A percentile compares a stretch with the other conserved stretches of the same genome.
These are phyloP conservation scores for Saturnispora kantuleensis DNA, from an alignment of 805 yeast genomes.

Conservation along the genomic window DNA sequence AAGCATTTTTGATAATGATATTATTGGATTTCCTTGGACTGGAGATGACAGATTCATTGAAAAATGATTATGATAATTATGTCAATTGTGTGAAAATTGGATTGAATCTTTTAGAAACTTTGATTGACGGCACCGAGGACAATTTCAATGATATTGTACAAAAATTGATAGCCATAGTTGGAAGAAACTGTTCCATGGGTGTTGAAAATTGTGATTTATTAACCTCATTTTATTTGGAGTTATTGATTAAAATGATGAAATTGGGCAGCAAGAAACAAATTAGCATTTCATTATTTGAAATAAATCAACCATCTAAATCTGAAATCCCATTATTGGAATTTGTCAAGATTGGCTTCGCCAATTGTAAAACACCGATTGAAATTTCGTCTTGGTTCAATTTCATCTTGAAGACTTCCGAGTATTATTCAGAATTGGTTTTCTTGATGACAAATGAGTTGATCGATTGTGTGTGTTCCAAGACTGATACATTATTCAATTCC, in stretches of 20 bases:
- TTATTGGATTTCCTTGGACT: slow-evolving; percentile 36
- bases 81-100: slow-evolving; percentile 32
- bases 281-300: slow-evolving; percentile 13
- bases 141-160: slow-evolving; percentile 32
- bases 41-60: slow-evolving; percentile 16
- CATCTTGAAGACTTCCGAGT: slow-evolving; percentile 15
- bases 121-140: slow-evolving; percentile 50
- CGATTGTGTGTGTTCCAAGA: slow-evolving; percentile 21
- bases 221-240: slow-evolving; percentile 17
- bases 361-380: slow-evolving; percentile 16
- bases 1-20: slow-evolving; percentile 40
- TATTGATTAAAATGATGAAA: slow-evolving; percentile 19
- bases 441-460: slow-evolving; percentile 17
- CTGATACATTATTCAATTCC: slow-evolving; percentile 17
- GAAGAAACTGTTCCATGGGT: neutral
- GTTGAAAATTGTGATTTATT: slow-evolving; percentile 8
- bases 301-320: slow-evolving; percentile 4
- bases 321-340: slow-evolving; percentile 18
- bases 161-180: slow-evolving; percentile 13
- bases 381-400: slow-evolving; percentile 23
- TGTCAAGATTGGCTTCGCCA: slow-evolving; percentile 19
- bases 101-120: slow-evolving; percentile 34
- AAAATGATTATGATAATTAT: slow-evolving; percentile 22
- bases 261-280: slow-evolving; percentile 17
- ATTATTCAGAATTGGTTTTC: slow-evolving; percentile 21